A percentile compares a stretch with the other conserved stretches of the same genome.
Conservation (phyloP, 805 yeast species). For the Maudiozyma bulderi region DNA sequence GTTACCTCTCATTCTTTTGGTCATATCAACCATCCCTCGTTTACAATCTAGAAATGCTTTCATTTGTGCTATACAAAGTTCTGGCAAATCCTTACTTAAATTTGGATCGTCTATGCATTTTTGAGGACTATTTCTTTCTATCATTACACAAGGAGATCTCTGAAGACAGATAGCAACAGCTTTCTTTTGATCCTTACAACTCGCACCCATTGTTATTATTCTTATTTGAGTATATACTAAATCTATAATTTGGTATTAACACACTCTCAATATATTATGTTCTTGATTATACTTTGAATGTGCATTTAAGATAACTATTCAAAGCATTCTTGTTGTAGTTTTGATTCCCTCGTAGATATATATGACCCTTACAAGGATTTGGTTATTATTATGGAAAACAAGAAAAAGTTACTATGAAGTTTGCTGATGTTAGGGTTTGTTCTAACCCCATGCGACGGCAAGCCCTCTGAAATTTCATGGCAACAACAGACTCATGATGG, state of each 20-base stretch:
- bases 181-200: conserved; percentile 88
- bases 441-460: no score
- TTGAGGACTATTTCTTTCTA: conserved; percentile 82
- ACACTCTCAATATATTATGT: not conserved
- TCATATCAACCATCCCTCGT: conserved; percentile 83
- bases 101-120: conserved; percentile 79
- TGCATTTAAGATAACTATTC: no score
- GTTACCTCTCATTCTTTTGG: conserved; percentile 85
- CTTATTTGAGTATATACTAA: not conserved
- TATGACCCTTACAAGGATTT: no score
- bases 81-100: conserved; percentile 69
- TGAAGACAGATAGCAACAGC: conserved; percentile 95
- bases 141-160: conserved; percentile 90
- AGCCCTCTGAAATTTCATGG: no score
- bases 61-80: conserved; percentile 76
- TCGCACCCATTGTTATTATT: conserved; percentile 43
- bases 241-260: not conserved
- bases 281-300: no score
- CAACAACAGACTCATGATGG: no score
- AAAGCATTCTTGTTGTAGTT: no score
- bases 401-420: no score
- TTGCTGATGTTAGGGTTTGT: no score
- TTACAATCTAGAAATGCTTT: conserved; percentile 83
- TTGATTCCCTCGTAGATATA: no score
- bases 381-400: no score